Base-by-base conservation (phyloP, 257 asterid genomes). In the Nicotiana tabacum region DNA sequence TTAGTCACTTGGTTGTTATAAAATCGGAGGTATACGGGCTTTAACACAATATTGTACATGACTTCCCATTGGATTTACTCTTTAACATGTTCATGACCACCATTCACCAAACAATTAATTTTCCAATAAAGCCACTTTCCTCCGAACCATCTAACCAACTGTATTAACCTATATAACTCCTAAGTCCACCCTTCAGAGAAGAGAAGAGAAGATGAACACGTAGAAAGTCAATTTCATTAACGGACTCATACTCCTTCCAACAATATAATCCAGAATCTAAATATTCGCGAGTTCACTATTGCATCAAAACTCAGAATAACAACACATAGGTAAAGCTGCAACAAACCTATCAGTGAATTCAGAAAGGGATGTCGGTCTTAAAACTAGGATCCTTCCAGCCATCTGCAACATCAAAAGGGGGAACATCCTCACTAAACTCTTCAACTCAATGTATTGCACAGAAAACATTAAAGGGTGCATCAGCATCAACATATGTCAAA, bases 311-410 rank as follows among this genome's bases (percentile, higher is more conserved):
- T 78, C 46, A 87, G 70, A 87, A 29, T 48, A 83, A 77, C 58
- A 57, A 77, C 53, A 77, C 33, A 67, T 48, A 77, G 58, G 53
- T 79, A 69, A 48, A 68, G 82, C 82, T 76, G 82, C 66, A 77
- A 79, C 83, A 21, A 69, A 94, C 97, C 96, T 91, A 37, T 91
- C 95, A 39, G 97, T 87, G 82, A 94, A 91, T 86, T 94, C 98
- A 78, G 91, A 85, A 64, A 92, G 90, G 76, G 97, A 89, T 66
- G 93, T 81, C 24, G 98, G 98, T 78, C 87, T 93, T 89, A 91
- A 83, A 83, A 94, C 97, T 81, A 94, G 83, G 84, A 94, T 88
- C 88, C 97, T 87, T 80, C 98, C 98, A 74, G 98, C 96, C 98
- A 94, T 92, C 98, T 94, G 93, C 77, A 84, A 88, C 66, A 53